These are phyloP conservation scores for Vigna angularis DNA, from an alignment of 306 rosid genomes.

Conservation along the genomic window DNA sequence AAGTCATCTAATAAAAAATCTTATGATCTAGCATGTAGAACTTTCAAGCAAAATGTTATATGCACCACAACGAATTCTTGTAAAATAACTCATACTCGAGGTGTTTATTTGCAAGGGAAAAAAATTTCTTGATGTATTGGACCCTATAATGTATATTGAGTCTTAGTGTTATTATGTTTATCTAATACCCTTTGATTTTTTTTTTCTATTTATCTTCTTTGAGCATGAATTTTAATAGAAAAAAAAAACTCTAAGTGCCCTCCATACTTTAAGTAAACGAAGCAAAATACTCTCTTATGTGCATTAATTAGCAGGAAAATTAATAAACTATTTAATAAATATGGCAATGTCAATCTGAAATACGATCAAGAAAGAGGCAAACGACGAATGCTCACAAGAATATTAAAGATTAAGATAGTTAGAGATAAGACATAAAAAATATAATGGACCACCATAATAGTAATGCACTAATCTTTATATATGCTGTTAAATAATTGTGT, in stretches of 20 bases:
- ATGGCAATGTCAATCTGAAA: slow-evolving; percentile 28
- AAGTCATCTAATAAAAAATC: too few species aligned
- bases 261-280: background rate
- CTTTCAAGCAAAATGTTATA: too few species aligned
- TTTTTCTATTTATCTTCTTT: background rate
- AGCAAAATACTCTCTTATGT: background rate
- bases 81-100: too few species aligned
- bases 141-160: too few species aligned
- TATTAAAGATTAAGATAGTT: slow-evolving; percentile 52
- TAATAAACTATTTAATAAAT: background rate
- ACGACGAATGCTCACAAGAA: slow-evolving; percentile 45
- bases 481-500: slow-evolving; percentile 64
- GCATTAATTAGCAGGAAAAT: background rate
- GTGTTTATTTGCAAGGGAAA: too few species aligned
- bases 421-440: slow-evolving; percentile 44
- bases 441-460: slow-evolving; percentile 63
- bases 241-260: background rate
- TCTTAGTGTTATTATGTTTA: too few species aligned
- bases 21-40: too few species aligned
- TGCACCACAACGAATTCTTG: too few species aligned
- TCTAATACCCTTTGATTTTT: background rate
- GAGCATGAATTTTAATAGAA: background rate
- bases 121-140: too few species aligned
- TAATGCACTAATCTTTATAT: slow-evolving; percentile 58
- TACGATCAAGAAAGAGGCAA: slow-evolving; percentile 12